Base-by-base conservation (phyloP, 2,329 filamentous ascomycete species). In the Alternaria triticimaculans region DNA sequence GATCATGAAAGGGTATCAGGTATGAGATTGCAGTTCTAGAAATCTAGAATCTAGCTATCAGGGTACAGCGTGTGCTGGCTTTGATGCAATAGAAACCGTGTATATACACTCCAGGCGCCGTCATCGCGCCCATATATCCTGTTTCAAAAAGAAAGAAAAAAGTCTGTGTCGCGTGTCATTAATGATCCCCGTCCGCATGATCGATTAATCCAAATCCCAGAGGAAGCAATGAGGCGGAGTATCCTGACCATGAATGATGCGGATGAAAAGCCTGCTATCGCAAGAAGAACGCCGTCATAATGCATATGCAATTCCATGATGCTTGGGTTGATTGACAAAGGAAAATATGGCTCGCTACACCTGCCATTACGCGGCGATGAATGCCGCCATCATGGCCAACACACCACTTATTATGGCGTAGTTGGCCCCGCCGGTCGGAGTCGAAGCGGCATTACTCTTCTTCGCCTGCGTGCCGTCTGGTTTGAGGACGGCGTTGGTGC, bases 401-500 rank as follows among this genome's bases (percentile, higher is more conserved):
- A 66, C 41, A 23, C 64, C 59, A 21, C 63, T 59, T 8, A 46
- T 44, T n/a, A 66, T 57, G 14, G 69, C 69, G 12, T 63, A 64
- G 54, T 53, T 58, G 37, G 65, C 56, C 11, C 68, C 61, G 20
- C 58, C 44, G 12, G 58, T 48, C 23, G 45, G 65, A 25, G 65
- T 59, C 46, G 66, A 64, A 61, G 68, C 66, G 30, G 69, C 68
- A 58, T 63, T 76, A 62, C 73, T 77, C 64, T 76, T 77, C 63
- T 72, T 64, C 50, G 69, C 70, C 46, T 72, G 72, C 15, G 68
- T 69, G 28, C 68, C 70, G 41, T 78, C 72, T 14, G 66, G 65
- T 63, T 72, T 73, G 41, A 74, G 54, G 5, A 79, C 78, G 2
- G 70, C 69, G 21, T 76, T 78, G 41, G 63, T 69, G 28, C 80